A percentile compares a stretch with the other conserved stretches of the same genome.
phyloP scores from a whole-genome alignment of 371 early-diverging fungal genomes.

The Entomophthora muscae region DNA sequence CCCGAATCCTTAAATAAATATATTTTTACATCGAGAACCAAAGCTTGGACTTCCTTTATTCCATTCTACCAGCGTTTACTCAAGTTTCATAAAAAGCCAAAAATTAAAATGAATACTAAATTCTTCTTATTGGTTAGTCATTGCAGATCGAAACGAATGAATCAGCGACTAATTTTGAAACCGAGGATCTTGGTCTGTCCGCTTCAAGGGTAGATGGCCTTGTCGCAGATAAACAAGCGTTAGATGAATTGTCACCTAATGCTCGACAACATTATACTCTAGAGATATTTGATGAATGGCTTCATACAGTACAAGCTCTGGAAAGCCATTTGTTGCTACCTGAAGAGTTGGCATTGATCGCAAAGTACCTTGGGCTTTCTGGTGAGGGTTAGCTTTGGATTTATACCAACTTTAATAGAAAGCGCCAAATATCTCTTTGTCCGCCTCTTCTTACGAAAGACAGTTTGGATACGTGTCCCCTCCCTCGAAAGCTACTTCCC shows the following conservation, averaged over 20 bases:
- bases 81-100: too few relatives aligned
- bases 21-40: too few relatives aligned
- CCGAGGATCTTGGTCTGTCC: not conserved
- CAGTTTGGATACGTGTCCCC: not conserved
- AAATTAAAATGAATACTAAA: too few relatives aligned
- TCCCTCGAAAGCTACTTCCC: not conserved
- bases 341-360: conserved; percentile 1
- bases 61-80: too few relatives aligned
- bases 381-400: not conserved
- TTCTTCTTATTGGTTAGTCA: too few relatives aligned
- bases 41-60: too few relatives aligned
- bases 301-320: not conserved
- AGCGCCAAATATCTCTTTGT: not conserved
- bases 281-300: conserved; percentile 7
- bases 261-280: not conserved
- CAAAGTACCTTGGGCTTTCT: not conserved
- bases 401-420: not conserved
- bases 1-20: too few relatives aligned
- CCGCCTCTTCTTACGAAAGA: conserved; percentile 5
- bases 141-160: too few relatives aligned
- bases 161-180: not conserved
- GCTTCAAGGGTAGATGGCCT: not conserved
- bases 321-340: conserved; percentile 4
- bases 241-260: not conserved
- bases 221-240: not conserved